Evolutionary conservation across 192 early-diverging fungal genomes (phyloP), one percentile per base, ranked within the genome.

Genomic region (Gaertneriomyces sp.): DNA sequence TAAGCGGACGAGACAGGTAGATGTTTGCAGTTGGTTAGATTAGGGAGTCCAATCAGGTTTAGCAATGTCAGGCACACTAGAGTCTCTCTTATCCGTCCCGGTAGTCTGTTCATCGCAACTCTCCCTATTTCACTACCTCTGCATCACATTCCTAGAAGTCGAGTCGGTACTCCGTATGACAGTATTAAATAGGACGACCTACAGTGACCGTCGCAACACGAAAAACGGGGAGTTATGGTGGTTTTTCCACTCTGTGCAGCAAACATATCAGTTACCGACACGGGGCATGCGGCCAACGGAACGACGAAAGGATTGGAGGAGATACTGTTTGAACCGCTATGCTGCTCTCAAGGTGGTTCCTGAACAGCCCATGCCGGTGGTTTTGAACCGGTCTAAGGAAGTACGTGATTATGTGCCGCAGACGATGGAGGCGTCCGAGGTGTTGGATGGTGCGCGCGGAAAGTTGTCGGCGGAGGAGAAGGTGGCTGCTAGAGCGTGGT

Each of bases 391-490:
- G n/a, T 16, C 19, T 4, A 60, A 45, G n/a, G 59, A 16, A 12
- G n/a, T 5, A 3, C 11, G 25, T 0, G 25, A 17, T 1, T 40
- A 59, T 41, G 58, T 41, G 9, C 17, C 25, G 4, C 46, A 63
- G 49, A 63, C 52, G 10, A 63, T 63, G 61, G 61, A 63, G 47
- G 17, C 61, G 4, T 63, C 61, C 0, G 16, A 61, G 20, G 19
- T 49, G 19, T 7, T 46, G 11, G 20, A 10, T 12, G 20, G 46
- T 3, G 10, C 61, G 9, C 12, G 61, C 5, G 46, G 46, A 4
- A 63, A 50, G 42, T 49, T 63, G 40, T 53, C 61, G 25, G 20
- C 61, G 4, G 61, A 63, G 43, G 61, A 63, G 17, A 63, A 63
- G 45, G 33, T 0, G 46, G 61, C 20, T 19, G 61, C 61, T 5